Evolutionary conservation across 202 grass and related monocot species (phyloP).

Genomic region (Elaeis oleifera): DNA sequence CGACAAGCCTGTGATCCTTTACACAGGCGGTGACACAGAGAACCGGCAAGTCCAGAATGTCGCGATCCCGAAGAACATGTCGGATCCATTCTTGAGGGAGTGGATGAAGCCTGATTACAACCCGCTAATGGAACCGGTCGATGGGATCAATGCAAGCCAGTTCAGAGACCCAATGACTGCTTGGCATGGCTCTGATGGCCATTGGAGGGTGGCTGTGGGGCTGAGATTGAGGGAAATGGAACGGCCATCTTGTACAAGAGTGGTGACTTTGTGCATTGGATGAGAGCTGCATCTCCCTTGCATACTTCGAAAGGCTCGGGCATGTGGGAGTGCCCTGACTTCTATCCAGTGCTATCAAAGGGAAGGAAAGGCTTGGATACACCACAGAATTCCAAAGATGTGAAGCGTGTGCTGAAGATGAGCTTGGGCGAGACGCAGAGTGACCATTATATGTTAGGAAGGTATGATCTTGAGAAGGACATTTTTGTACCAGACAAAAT

Average conservation of each 20-base stretch:
- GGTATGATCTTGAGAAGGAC: too few relatives aligned
- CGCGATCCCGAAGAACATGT: constrained; percentile 7
- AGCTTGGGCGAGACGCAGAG: too few relatives aligned
- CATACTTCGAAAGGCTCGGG: constrained; percentile 40
- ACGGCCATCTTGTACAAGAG: constrained; percentile 68
- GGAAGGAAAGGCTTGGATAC: constrained; percentile 1
- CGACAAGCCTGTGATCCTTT: constrained; percentile 48
- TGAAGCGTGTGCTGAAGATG: constrained; percentile 6
- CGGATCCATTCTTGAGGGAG: not conserved
- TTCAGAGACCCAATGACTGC: constrained; percentile 50
- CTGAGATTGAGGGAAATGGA: constrained; percentile 27
- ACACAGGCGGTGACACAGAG: constrained; percentile 47
- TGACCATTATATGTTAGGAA: too few relatives aligned
- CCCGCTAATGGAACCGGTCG: not conserved
- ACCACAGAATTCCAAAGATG: not conserved
- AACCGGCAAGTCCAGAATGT: constrained; percentile 18
- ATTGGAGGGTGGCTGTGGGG: constrained; percentile 37
- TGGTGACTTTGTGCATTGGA: constrained; percentile 65
- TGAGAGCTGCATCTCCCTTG: constrained; percentile 40
- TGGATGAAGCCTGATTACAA: constrained; percentile 11
- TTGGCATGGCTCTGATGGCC: constrained; percentile 4
- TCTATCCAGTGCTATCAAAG: constrained; percentile 1
- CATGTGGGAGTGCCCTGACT: constrained; percentile 22
- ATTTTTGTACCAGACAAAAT: too few relatives aligned
- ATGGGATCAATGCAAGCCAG: constrained; percentile 22